Base-by-base conservation (phyloP, 495 filamentous ascomycete genomes). In the Neurospora tetraspora region DNA sequence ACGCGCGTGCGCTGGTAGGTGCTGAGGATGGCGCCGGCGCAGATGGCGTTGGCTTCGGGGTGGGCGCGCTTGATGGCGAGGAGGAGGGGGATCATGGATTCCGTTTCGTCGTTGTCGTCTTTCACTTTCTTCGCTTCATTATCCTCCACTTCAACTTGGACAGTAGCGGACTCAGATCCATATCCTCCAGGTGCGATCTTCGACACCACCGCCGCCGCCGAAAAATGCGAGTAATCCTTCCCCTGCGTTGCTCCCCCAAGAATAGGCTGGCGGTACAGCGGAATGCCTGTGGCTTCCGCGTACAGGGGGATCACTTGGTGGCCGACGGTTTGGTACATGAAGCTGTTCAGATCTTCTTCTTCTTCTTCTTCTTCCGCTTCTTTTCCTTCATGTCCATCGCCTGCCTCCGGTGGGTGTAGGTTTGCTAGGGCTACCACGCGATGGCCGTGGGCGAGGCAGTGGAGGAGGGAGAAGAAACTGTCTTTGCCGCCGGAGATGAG, bases 251-350 rank as follows among this genome's bases (percentile, higher is more conserved):
- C 91, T 3, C 78, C 81, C 45, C 93, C 94, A 4, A 75, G 76
- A 78, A 98, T 98, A 27, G 86, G 82, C 68, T 86, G 87, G 16
- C 94, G 89, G 79, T 94, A 97, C 2, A 97, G 85, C 11, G 94
- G 94, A 39, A 97, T 82, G 2, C 84, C 86, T 4, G 97, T 89
- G 3, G 92, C 93, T 39, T 86, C 76, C 73, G 90, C 88, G 80
- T 97, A 98, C 23, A 97, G 87, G 7, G 95, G 96, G 69, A 98
- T 91, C 23, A 98, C 82, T 70, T 85, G 85, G 82, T 98, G 94
- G 45, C 96, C 96, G 70, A 96, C 92, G 2, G 96, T 98, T 84
- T 99, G 96, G 86, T 98, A 99, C 96, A 99, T 98, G 89, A 93
- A 97, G 85, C 93, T 97, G 82, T 99, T 91, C 75, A 96, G 87